Conservation (phyloP, 331 rosid species). For the Pyrus hybrid region DNA sequence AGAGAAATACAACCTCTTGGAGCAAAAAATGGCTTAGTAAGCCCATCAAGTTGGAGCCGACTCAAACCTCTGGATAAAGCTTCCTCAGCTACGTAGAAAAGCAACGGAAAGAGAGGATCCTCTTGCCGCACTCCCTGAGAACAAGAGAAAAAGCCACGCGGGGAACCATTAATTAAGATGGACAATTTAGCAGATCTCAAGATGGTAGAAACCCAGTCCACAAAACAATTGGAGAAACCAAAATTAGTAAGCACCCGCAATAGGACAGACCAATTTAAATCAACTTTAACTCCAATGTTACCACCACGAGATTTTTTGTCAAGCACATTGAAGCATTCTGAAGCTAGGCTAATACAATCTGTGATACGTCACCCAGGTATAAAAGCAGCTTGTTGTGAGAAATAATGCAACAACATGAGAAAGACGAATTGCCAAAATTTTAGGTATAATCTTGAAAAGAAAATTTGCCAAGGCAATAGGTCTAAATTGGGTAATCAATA, state of each 20-base stretch:
- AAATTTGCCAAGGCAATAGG: background rate
- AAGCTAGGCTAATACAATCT: background rate
- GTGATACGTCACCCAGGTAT: background rate
- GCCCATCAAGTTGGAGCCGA: background rate
- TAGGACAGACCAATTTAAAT: background rate
- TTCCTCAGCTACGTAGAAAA: background rate
- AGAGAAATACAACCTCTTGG: background rate
- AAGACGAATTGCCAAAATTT: background rate
- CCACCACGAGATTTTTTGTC: background rate
- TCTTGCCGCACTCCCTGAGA: background rate
- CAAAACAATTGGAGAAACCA: background rate
- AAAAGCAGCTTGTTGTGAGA: background rate
- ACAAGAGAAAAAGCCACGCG: background rate
- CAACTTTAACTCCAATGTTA: background rate
- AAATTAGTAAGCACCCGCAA: background rate
- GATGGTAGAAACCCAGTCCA: background rate
- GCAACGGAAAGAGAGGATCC: background rate
- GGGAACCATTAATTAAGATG: no score
- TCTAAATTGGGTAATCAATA: no score
- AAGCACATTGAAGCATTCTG: background rate
- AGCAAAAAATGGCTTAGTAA: background rate
- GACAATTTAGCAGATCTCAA: background rate
- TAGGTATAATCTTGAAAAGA: background rate
- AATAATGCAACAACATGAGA: background rate
- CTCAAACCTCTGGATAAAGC: background rate